Conservation (phyloP, 2,329 filamentous ascomycete species). For the Scolecobasidium constrictum region DNA sequence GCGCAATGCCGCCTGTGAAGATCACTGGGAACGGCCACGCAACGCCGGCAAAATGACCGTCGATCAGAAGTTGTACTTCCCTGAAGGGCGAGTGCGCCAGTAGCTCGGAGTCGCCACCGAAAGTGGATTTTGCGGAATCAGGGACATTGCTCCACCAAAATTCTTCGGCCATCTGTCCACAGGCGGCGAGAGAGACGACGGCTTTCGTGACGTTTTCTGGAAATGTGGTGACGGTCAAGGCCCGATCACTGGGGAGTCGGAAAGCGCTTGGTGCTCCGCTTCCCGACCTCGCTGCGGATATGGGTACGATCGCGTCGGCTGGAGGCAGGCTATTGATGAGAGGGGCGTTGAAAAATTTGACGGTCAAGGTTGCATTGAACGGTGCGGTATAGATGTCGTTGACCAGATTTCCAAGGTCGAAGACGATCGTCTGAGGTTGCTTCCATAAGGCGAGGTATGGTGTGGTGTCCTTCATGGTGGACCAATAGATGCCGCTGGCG, state of each 20-base stretch:
- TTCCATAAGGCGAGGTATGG: constrained; percentile 59
- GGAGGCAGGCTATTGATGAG: not conserved
- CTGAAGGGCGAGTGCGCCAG: constrained; percentile 64
- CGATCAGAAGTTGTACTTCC: constrained; percentile 67
- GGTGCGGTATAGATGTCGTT: constrained; percentile 59
- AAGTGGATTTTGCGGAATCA: constrained; percentile 52
- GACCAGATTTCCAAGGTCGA: constrained; percentile 67
- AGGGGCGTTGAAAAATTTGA: constrained; percentile 51
- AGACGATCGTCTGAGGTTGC: constrained; percentile 60
- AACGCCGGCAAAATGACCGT: constrained; percentile 61
- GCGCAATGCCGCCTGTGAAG: constrained; percentile 71
- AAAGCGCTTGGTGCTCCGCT: constrained; percentile 59
- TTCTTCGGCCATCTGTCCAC: constrained; percentile 65
- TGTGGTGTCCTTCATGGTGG: constrained; percentile 70
- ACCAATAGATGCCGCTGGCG: constrained; percentile 59
- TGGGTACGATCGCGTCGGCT: constrained; percentile 24
- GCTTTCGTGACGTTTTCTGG: constrained; percentile 58
- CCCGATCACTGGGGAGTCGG: constrained; percentile 43
- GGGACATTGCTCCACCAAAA: constrained; percentile 80
- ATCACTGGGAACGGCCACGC: constrained; percentile 75
- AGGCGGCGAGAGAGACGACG: constrained; percentile 65
- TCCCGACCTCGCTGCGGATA: constrained; percentile 25
- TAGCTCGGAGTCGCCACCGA: constrained; percentile 42
- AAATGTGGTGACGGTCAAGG: constrained; percentile 45
- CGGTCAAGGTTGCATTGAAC: constrained; percentile 65